Percentiles rank a stretch among this genome's conserved stretches.
Conservation (phyloP, 768 basidiomycete genomes). For the Jaapia argillacea region DNA sequence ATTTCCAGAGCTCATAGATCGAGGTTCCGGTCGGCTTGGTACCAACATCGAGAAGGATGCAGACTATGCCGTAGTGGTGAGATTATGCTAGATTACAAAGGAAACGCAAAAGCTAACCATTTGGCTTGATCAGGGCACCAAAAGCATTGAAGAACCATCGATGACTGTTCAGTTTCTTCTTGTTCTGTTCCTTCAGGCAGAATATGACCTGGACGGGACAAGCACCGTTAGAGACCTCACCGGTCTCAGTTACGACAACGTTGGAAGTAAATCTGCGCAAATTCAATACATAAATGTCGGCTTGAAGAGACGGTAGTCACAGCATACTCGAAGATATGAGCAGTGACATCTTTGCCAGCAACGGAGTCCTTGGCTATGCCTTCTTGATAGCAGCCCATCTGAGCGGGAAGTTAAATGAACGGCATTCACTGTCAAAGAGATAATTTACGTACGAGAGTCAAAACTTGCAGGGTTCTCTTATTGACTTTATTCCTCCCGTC, state of each 20-base stretch:
- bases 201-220: constrained; percentile 85
- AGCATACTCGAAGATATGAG: constrained; percentile 84
- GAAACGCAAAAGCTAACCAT: constrained; percentile 39
- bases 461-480: constrained; percentile 84
- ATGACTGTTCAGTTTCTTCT: constrained; percentile 94
- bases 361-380: constrained; percentile 86
- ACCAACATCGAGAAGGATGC: constrained; percentile 88
- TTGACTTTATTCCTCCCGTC: constrained; percentile 83
- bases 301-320: no score
- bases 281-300: constrained; percentile 2
- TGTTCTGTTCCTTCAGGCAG: constrained; percentile 92
- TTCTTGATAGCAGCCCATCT: constrained; percentile 87
- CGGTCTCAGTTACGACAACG: constrained; percentile 67
- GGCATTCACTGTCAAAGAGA: constrained; percentile 5
- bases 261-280: constrained; percentile 59
- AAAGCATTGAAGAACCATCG: constrained; percentile 98
- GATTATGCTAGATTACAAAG: constrained; percentile 2
- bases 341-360: constrained; percentile 83
- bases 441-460: constrained; percentile 50
- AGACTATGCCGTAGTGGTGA: constrained; percentile 27
- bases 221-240: constrained; percentile 66
- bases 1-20: constrained; percentile 97
- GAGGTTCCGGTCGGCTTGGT: constrained; percentile 93
- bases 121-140: constrained; percentile 77
- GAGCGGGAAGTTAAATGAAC: constrained; percentile 1